phyloP scores from a whole-genome alignment of 2,329 filamentous ascomycete genomes.

The Colletotrichum viniferum region DNA sequence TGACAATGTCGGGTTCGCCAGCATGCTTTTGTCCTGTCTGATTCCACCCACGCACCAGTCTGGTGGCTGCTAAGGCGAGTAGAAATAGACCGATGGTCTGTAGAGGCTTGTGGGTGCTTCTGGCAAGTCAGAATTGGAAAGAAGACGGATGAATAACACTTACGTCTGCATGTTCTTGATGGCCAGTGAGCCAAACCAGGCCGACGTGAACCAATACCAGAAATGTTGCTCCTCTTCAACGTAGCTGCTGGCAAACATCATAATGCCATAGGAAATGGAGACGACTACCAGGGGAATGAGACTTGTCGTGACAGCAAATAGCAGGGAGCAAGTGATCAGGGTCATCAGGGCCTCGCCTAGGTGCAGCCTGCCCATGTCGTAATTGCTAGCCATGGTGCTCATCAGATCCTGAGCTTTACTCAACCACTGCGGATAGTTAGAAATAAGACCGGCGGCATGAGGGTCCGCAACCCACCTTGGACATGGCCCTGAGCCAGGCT shows the following conservation, averaged over 20 bases:
- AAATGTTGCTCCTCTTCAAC: conserved; percentile 99
- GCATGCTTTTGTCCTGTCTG: conserved; percentile 97
- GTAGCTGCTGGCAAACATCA: conserved; percentile 99
- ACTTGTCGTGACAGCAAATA: conserved; percentile 21
- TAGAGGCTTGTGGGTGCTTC: neutral
- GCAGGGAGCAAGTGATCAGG: neutral
- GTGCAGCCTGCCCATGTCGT: conserved; percentile 71
- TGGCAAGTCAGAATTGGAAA: neutral
- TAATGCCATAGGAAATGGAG: conserved; percentile 70
- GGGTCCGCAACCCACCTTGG: conserved; percentile 36
- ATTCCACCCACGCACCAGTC: conserved; percentile 83
- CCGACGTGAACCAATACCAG: conserved; percentile 89
- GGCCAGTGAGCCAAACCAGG: conserved; percentile 66
- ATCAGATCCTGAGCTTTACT: conserved; percentile 76
- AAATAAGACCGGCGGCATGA: neutral
- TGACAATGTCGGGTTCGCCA: conserved; percentile 86
- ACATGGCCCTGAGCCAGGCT: conserved; percentile 47
- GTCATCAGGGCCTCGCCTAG: conserved; percentile 46
- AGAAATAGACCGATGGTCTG: conserved; percentile 39
- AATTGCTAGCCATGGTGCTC: conserved; percentile 91
- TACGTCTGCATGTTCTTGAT: conserved; percentile 50
- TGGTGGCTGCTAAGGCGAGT: conserved; percentile 57
- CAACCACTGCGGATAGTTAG: conserved; percentile 59
- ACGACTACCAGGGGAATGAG: conserved; percentile 53
- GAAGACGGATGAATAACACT: neutral